Percentiles rank a stretch among this genome's conserved stretches.
Evolutionary conservation across 306 rosid genomes (phyloP).

Genomic region (Citrullus amarus): DNA sequence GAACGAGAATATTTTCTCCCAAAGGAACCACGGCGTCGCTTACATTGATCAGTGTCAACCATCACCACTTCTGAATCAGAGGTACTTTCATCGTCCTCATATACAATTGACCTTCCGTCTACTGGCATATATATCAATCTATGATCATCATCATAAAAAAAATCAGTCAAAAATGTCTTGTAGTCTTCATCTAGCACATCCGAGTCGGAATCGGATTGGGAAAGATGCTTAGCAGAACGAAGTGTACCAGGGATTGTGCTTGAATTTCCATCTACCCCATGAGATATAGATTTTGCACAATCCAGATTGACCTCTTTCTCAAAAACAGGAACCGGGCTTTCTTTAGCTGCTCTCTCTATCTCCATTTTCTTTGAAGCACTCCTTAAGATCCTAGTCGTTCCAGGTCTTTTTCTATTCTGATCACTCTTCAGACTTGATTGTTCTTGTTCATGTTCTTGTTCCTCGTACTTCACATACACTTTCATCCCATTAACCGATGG

Average conservation of each 20-base stretch:
- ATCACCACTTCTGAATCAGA: slow-evolving; percentile 27
- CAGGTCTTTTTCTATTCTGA: slow-evolving; percentile 5
- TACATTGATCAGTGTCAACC: slow-evolving; percentile 22
- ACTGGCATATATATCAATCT: not conserved
- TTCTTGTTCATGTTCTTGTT: not conserved
- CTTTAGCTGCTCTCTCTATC: not conserved
- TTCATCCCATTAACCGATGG: slow-evolving; percentile 3
- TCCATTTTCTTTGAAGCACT: not conserved
- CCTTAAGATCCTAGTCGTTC: not conserved
- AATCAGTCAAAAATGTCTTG: slow-evolving; percentile 9
- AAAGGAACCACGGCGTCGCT: slow-evolving; percentile 14
- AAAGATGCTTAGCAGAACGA: not conserved
- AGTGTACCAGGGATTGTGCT: not conserved
- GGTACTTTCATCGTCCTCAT: slow-evolving; percentile 11
- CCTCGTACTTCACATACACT: slow-evolving; percentile 18
- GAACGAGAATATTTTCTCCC: not conserved
- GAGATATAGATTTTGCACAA: not conserved
- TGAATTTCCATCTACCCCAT: not conserved
- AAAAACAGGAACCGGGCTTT: not conserved
- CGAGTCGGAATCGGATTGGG: not conserved
- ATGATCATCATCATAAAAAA: slow-evolving; percentile 4
- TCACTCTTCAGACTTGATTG: not conserved
- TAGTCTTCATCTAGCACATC: slow-evolving; percentile 24
- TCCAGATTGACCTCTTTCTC: slow-evolving; percentile 4
- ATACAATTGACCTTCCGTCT: slow-evolving; percentile 7